Conservation (phyloP, 345 rosid genomes). For the Gynandropsis gynandra region DNA sequence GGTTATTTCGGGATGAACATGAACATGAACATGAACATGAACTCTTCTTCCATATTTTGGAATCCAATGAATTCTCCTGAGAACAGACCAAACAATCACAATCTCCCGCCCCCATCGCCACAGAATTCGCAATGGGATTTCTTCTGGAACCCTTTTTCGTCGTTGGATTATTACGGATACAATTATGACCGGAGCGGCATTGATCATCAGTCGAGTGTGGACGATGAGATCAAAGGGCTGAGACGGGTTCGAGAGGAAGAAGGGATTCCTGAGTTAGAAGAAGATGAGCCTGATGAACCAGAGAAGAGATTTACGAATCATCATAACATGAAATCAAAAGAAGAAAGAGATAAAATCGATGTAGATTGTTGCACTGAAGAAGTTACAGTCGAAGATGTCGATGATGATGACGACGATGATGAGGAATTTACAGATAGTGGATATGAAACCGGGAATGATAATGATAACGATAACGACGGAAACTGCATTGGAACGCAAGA, state of each 20-base stretch:
- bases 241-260: conserved; percentile 95
- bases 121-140: conserved; percentile 90
- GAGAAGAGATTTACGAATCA: conserved; percentile 37
- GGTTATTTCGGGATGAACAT: conserved; percentile 59
- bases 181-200: conserved; percentile 41
- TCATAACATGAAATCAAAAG: conserved; percentile 23
- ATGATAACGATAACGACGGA: conserved; percentile 20
- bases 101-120: conserved; percentile 78
- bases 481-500: conserved; percentile 32
- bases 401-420: conserved; percentile 40
- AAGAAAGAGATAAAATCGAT: conserved; percentile 30
- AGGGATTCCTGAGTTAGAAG: conserved; percentile 90
- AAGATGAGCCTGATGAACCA: conserved; percentile 53
- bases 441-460: conserved; percentile 31
- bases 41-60: conserved; percentile 26
- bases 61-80: conserved; percentile 28
- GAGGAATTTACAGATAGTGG: conserved; percentile 40
- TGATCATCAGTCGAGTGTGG: conserved; percentile 46
- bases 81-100: conserved; percentile 36
- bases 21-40: conserved; percentile 24
- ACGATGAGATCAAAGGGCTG: conserved; percentile 72
- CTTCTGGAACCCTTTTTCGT: conserved; percentile 97
- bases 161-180: conserved; percentile 75
- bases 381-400: conserved; percentile 67
- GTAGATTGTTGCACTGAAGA: conserved; percentile 42